Evolutionary conservation across 768 basidiomycete species (phyloP), one percentile per base, ranked within the genome.

Genomic region (Suillus hirtellus): DNA sequence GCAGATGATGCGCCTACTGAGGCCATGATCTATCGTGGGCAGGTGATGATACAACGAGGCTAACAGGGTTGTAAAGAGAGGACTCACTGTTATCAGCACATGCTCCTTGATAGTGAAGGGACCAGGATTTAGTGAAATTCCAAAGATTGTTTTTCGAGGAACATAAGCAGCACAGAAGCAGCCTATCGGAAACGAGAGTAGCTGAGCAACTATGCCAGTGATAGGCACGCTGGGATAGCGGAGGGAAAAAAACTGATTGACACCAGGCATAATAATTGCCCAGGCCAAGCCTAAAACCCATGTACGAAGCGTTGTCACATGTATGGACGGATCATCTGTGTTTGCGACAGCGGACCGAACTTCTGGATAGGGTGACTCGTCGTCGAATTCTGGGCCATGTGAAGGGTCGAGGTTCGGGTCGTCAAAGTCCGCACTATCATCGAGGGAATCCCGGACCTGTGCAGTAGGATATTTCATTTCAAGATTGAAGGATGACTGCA

Each of bases 231-330:
- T 82, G 4, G 91, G 90, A 69, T 85, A 89, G 17, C 89, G 87
- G 76, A 91, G 90, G 80, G 84, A 88, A 76, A 90, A 88, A 77
- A 90, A 89, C 65, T 89, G 90, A 69, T 92, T 90, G 59, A 88
- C 73, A 31, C 85, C 87, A 5, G 87, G 80, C 60, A 87, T 80
- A 69, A 92, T 66, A 42, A 91, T 82, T 4, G 90, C 83, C 82
- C 85, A 91, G 40, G 83, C 65, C 17, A 94, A 62, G 56, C 95
- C 95, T 53, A 96, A 79, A 7, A 82, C 74, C 89, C 89, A 91
- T 3, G 86, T 82, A 40, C 91, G 86, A 49, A 92, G 50, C 0
- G 90, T 91, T 42, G 78, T 79, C 9, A 82, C 84, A 9, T 85
- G 84, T 64, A 90, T 85, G 49, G 78, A 76, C 42, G 84, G 82